These are phyloP conservation scores for Macrotyloma uniflorum DNA, from an alignment of 306 rosid genomes.

Conservation along the genomic window DNA sequence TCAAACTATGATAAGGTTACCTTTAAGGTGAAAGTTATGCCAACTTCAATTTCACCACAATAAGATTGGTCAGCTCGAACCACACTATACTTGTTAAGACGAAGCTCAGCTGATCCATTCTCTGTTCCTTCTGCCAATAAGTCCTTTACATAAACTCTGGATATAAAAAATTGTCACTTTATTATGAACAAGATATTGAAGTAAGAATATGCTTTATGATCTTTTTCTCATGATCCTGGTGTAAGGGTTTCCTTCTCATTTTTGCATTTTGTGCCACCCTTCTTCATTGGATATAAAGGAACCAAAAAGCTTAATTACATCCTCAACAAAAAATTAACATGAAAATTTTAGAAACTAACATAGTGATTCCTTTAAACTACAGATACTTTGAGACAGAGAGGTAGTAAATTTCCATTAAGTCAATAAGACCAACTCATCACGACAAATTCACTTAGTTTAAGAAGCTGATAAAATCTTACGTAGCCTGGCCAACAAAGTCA, in stretches of 20 bases:
- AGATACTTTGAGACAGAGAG: no score
- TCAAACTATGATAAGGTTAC: constrained; percentile 33
- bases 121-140: constrained; percentile 63
- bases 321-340: background rate
- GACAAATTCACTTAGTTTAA: background rate
- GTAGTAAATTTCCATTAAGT: background rate
- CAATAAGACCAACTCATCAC: background rate
- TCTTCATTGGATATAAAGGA: background rate
- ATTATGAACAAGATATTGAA: constrained; percentile 2
- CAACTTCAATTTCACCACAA: constrained; percentile 80
- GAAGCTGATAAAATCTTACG: constrained; percentile 51
- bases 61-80: constrained; percentile 58
- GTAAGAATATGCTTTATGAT: background rate
- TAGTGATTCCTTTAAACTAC: no score
- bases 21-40: constrained; percentile 64
- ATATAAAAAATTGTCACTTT: background rate
- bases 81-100: constrained; percentile 60
- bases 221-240: background rate
- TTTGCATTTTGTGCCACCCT: background rate
- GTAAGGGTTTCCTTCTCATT: background rate
- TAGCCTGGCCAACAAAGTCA: constrained; percentile 71
- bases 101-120: constrained; percentile 61
- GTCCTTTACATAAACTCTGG: constrained; percentile 56
- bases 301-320: background rate
- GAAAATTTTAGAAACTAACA: background rate